Evolutionary conservation across 768 basidiomycete genomes (phyloP), one percentile per base, ranked within the genome.

Genomic region (Lactifluus subvellereus): DNA sequence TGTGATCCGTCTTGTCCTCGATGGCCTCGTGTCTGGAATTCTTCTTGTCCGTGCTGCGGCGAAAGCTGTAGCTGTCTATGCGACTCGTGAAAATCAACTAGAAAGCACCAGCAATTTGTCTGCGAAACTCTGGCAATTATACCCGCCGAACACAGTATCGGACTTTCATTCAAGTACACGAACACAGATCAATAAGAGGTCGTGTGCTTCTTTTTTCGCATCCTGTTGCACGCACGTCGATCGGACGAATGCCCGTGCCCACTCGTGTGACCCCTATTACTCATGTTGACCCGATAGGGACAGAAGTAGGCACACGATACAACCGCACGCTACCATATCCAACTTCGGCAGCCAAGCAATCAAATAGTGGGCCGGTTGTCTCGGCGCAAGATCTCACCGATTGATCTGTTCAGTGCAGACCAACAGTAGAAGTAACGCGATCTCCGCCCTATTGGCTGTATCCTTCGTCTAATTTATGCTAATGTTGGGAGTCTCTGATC

Each of bases 211-310:
- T 33, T 35, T 56, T 57, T 32, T 48, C 33, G 38, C 48, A 1
- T 38, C 38, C 52, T 52, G 43, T 20, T 22, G n/a, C 33, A 33
- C 51, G 50, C 57, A 33, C 51, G 50, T 51, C 52, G 53, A 54
- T 59, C 42, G 57, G 47, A 9, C 6, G 33, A 64, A 22, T 16
- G 57, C 57, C 37, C 45, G 18, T 48, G 20, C 45, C 40, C 22
- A 20, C 45, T 64, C 58, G 58, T 54, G 62, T 64, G 62, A 59
- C 53, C 54, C 62, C 49, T 45, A 37, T 51, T 60, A 18, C 40
- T 43, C n/a, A 18, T 9, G n/a, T 20, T 49, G 54, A 20, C 32
- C 58, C 48, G 11, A 50, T 33, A 43, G 13, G 51, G 35, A 13
- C 14, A 38, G 37, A 13, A 22, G 35, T 47, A 30, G 22, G 33